Percentiles rank a stretch among this genome's conserved stretches.
These are phyloP conservation scores for Arthrobotrys conoides DNA, from an alignment of 2,329 filamentous ascomycete genomes.

Conservation along the genomic window DNA sequence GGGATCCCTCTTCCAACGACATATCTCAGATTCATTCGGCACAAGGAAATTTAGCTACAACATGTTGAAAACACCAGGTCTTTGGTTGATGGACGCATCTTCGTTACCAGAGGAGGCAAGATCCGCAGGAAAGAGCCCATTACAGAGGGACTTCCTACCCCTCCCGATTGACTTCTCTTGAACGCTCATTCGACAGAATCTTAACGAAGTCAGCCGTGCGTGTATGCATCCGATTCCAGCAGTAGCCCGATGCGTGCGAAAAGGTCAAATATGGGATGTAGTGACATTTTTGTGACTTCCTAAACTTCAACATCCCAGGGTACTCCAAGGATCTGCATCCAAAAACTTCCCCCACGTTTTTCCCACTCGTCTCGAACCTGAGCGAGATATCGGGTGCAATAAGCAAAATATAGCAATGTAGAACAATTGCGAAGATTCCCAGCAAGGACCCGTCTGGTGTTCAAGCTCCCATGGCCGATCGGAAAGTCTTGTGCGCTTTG, in stretches of 20 bases:
- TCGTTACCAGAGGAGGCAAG: slow-evolving; percentile 42
- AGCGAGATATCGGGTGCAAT: slow-evolving; percentile 42
- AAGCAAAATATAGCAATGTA: slow-evolving; percentile 47
- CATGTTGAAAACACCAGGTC: slow-evolving; percentile 38
- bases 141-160: slow-evolving; percentile 10
- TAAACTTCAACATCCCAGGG: slow-evolving; percentile 37
- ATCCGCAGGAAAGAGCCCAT: slow-evolving; percentile 28
- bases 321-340: slow-evolving; percentile 38
- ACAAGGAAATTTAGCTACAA: slow-evolving; percentile 28
- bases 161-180: slow-evolving; percentile 21
- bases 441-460: slow-evolving; percentile 12
- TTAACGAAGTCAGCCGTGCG: slow-evolving; percentile 39
- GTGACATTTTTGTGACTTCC: slow-evolving; percentile 37
- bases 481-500: slow-evolving; percentile 14
- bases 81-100: slow-evolving; percentile 14
- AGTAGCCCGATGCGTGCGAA: slow-evolving; percentile 24
- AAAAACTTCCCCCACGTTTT: slow-evolving; percentile 55
- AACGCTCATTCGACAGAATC: slow-evolving; percentile 6
- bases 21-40: slow-evolving; percentile 26
- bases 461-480: slow-evolving; percentile 45
- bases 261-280: slow-evolving; percentile 56
- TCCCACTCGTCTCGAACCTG: slow-evolving; percentile 44
- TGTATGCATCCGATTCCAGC: slow-evolving; percentile 14
- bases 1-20: slow-evolving; percentile 47
- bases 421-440: slow-evolving; percentile 50